Evolutionary conservation across 75 land plant genomes (phyloP).

Genomic region (Chamaecyparis obtusa): DNA sequence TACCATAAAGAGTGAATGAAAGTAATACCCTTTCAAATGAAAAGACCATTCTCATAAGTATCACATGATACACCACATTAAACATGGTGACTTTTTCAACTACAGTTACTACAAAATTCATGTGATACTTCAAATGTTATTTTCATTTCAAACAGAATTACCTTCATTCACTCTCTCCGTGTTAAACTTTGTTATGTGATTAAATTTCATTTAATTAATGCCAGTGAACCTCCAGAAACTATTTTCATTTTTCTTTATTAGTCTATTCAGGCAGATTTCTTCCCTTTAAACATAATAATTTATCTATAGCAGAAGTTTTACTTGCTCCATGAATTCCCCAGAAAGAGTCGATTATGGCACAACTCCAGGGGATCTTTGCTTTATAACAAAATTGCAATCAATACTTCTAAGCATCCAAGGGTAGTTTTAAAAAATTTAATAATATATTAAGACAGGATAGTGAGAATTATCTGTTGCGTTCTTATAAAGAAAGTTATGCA

Average conservation of each 20-base stretch:
- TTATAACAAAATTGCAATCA: neutral
- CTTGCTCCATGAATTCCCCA: neutral
- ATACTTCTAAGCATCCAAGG: neutral
- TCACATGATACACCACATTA: neutral
- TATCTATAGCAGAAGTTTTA: too few species aligned
- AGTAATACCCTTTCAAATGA: neutral
- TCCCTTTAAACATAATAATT: neutral
- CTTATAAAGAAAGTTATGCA: neutral
- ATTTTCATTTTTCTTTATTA: too few species aligned
- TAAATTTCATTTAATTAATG: too few species aligned
- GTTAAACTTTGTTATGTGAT: too few species aligned
- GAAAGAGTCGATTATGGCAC: neutral
- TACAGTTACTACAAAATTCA: neutral
- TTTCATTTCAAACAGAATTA: too few species aligned
- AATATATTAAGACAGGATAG: neutral
- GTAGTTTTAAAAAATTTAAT: neutral
- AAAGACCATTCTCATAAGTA: neutral
- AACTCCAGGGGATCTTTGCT: neutral
- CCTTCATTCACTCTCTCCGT: too few species aligned
- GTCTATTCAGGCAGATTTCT: neutral
- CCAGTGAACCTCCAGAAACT: neutral
- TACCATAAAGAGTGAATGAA: neutral
- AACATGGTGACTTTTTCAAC: neutral
- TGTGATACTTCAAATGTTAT: too few species aligned
- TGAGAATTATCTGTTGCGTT: neutral